phyloP scores from a whole-genome alignment of 345 rosid species.

The Eucalyptus sp. region DNA sequence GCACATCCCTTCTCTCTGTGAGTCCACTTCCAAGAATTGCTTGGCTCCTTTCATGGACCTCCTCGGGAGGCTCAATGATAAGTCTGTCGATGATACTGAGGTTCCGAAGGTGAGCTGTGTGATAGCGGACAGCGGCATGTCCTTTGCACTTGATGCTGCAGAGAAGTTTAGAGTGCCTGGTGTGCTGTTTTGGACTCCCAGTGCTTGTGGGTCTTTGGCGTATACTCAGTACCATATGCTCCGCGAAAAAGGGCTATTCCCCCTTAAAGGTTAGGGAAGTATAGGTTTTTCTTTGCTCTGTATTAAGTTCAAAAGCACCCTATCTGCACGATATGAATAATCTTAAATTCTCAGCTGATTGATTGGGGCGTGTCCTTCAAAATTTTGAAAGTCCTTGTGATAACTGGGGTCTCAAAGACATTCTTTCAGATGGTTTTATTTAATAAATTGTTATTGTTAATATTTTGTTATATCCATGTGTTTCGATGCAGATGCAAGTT shows the following conservation, averaged over 20 bases:
- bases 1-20: not conserved
- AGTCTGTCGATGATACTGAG: not conserved
- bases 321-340: not conserved
- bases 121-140: conserved; percentile 18
- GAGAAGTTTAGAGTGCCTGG: conserved; percentile 11
- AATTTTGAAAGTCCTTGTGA: not conserved
- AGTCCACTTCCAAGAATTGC: not conserved
- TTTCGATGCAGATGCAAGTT: conserved; percentile 13
- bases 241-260: conserved; percentile 2
- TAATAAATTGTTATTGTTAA: not conserved
- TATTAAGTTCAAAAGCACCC: not conserved
- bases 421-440: not conserved
- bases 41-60: conserved; percentile 3
- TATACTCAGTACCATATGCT: not conserved
- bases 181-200: conserved; percentile 3
- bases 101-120: conserved; percentile 15
- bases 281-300: not conserved
- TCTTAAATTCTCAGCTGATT: not conserved
- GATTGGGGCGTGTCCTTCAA: not conserved
- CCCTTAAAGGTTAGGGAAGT: conserved; percentile 10
- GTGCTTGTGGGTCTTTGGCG: conserved; percentile 8
- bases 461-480: not conserved
- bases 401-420: not conserved
- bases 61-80: not conserved
- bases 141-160: conserved; percentile 16